Evolutionary conservation across 192 early-diverging fungal genomes (phyloP).

Genomic region (Umbelopsis sp.): DNA sequence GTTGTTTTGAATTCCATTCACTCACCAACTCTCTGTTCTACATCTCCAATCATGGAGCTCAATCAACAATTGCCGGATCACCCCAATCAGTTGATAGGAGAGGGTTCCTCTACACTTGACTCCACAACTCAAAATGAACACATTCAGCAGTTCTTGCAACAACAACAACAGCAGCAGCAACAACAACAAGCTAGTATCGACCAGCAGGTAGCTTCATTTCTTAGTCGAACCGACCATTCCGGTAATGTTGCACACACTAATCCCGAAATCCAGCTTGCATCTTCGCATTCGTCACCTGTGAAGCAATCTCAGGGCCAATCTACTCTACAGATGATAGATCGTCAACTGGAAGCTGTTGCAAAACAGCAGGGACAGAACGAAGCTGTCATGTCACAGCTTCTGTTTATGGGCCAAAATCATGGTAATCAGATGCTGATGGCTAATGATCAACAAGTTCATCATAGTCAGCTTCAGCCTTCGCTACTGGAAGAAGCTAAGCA

Average conservation of each 20-base stretch:
- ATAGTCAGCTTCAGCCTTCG: background rate
- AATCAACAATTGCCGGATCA: conserved; percentile 13
- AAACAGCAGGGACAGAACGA: conserved; percentile 10
- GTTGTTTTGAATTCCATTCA: background rate
- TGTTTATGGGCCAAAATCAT: background rate
- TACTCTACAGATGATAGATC: background rate
- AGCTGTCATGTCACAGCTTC: conserved; percentile 10
- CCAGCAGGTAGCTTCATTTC: conserved; percentile 1
- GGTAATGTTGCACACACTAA: conserved; percentile 1
- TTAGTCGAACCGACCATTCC: background rate
- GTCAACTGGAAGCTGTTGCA: background rate
- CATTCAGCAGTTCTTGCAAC: conserved; percentile 16
- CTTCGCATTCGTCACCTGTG: background rate
- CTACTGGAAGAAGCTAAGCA: background rate
- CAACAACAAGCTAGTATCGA: background rate
- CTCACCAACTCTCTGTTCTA: background rate
- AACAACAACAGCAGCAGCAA: conserved; percentile 7
- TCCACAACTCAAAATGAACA: background rate
- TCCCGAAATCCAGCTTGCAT: background rate
- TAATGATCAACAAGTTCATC: background rate
- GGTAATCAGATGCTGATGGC: background rate
- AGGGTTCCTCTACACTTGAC: background rate
- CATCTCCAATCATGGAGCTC: conserved; percentile 14
- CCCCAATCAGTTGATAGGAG: conserved; percentile 6
- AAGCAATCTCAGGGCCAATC: background rate